These are phyloP conservation scores for Boletellus ananas DNA, from an alignment of 768 basidiomycete genomes.

Conservation along the genomic window DNA sequence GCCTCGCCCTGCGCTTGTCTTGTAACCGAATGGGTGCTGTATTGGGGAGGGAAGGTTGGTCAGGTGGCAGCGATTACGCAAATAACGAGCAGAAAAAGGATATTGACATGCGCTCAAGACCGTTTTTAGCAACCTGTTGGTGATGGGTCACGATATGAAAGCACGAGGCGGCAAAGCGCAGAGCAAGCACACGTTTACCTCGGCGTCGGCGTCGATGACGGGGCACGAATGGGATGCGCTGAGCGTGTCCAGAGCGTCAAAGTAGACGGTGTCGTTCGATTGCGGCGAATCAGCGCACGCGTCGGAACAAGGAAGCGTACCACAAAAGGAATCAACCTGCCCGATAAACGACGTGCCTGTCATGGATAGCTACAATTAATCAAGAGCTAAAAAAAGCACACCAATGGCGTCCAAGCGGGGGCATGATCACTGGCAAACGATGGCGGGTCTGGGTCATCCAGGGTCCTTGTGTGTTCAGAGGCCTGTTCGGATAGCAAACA, in stretches of 20 bases:
- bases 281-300: neutral
- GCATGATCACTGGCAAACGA: neutral
- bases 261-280: conserved; percentile 23
- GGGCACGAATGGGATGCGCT: conserved; percentile 4
- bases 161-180: conserved; percentile 1
- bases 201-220: conserved; percentile 2
- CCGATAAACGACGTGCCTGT: conserved; percentile 1
- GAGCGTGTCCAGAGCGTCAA: conserved; percentile 19
- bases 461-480: neutral
- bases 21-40: conserved; percentile 3
- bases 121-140: conserved; percentile 9
- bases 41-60: conserved; percentile 2
- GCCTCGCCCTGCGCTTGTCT: conserved; percentile 6
- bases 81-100: conserved; percentile 6
- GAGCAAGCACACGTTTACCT: conserved; percentile 6
- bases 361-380: conserved; percentile 1
- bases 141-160: neutral
- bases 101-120: conserved; percentile 11
- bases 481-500: conserved; percentile 1
- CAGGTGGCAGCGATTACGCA: conserved; percentile 9
- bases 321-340: conserved; percentile 5
- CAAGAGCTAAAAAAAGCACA: neutral
- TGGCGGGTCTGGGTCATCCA: neutral
- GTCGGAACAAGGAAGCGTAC: conserved; percentile 1
- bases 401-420: neutral